These are phyloP conservation scores for Botrytis tulipae DNA, from an alignment of 2,329 filamentous ascomycete species.

Conservation along the genomic window DNA sequence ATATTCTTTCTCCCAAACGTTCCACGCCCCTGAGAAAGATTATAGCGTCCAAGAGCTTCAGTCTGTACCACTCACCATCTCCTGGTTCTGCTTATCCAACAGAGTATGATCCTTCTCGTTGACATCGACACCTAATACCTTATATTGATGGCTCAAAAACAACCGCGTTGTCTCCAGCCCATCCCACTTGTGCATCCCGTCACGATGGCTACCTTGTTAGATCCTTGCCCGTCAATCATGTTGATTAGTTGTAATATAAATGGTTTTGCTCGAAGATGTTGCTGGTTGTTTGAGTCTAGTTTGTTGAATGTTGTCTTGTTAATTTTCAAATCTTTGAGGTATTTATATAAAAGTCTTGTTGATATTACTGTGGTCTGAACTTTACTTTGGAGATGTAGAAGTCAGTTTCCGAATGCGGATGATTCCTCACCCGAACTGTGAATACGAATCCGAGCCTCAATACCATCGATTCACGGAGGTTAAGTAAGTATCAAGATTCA, in stretches of 20 bases:
- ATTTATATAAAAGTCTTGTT: background rate
- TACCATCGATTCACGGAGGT: background rate
- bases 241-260: background rate
- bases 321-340: background rate
- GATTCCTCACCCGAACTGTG: background rate
- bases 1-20: background rate
- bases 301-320: background rate
- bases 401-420: background rate
- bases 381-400: background rate
- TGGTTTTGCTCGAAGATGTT: background rate
- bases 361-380: background rate
- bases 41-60: background rate
- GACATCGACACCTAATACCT: slow-evolving; percentile 39
- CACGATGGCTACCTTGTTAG: slow-evolving; percentile 28
- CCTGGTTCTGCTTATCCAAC: slow-evolving; percentile 25
- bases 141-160: slow-evolving; percentile 37
- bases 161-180: slow-evolving; percentile 39
- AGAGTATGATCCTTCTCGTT: slow-evolving; percentile 37
- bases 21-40: accelerated
- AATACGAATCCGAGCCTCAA: background rate
- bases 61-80: slow-evolving; percentile 5
- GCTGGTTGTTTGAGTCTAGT: background rate
- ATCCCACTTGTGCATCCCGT: slow-evolving; percentile 38
- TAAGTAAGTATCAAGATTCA: no score
- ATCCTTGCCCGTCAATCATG: slow-evolving; percentile 23